Evolutionary conservation across 108 stramenopile species (phyloP).

Genomic region (Pelagomonas calceolata): DNA sequence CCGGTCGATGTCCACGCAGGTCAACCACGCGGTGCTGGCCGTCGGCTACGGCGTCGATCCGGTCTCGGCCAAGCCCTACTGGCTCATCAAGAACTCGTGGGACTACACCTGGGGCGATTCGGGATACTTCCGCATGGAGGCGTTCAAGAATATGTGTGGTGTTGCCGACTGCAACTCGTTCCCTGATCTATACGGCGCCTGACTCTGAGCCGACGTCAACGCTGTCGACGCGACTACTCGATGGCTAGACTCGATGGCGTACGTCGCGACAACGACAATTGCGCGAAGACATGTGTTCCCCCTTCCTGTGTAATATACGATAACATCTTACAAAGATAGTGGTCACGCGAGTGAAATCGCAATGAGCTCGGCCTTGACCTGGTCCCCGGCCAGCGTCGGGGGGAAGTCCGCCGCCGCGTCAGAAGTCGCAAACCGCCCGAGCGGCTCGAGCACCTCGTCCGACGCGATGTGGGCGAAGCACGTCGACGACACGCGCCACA

Average conservation of each 20-base stretch:
- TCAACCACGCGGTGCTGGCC: slow-evolving; percentile 65
- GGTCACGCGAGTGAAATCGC: slow-evolving; percentile 16
- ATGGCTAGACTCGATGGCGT: too few species aligned
- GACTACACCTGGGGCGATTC: slow-evolving; percentile 38
- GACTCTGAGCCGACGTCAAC: too few species aligned
- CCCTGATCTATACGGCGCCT: too few species aligned
- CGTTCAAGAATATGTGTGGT: too few species aligned
- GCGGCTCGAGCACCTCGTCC: slow-evolving; percentile 28
- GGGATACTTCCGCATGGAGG: slow-evolving; percentile 42
- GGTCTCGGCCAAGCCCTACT: slow-evolving; percentile 20
- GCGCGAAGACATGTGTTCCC: too few species aligned
- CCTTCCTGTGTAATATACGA: too few species aligned
- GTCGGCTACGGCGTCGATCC: slow-evolving; percentile 49
- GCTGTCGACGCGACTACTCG: too few species aligned
- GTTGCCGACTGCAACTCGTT: too few species aligned
- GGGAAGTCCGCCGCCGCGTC: not conserved
- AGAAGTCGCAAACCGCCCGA: slow-evolving; percentile 1
- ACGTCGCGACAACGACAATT: too few species aligned
- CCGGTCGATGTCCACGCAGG: slow-evolving; percentile 51
- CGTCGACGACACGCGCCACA: slow-evolving; percentile 40
- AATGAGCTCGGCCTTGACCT: slow-evolving; percentile 15
- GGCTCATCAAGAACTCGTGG: slow-evolving; percentile 58
- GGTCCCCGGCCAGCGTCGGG: slow-evolving; percentile 14
- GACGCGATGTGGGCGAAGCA: slow-evolving; percentile 44
- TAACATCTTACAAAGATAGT: too few species aligned